A percentile compares a stretch with the other conserved stretches of the same genome.
Conservation (phyloP, 129 eudicot species). For the Ambrosia artemisiifolia region DNA sequence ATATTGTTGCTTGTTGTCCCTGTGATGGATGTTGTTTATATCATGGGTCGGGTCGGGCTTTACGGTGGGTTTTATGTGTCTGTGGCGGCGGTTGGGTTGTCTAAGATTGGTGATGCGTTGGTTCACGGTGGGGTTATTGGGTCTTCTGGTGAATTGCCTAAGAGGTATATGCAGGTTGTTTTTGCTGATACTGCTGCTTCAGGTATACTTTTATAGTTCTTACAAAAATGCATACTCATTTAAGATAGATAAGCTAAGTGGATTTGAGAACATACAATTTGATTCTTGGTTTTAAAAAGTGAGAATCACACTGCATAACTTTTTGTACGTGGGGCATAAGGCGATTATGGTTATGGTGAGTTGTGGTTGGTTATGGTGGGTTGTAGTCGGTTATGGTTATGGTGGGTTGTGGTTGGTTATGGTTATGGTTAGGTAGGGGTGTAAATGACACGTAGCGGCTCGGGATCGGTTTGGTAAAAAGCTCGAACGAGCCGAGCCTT, state of each 20-base stretch:
- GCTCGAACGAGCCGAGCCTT: too few relatives aligned
- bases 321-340: too few relatives aligned
- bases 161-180: slow-evolving; percentile 88
- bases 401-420: too few relatives aligned
- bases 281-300: too few relatives aligned
- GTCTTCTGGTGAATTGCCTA: slow-evolving; percentile 79
- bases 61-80: slow-evolving; percentile 66
- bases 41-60: slow-evolving; percentile 56
- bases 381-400: too few relatives aligned
- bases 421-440: too few relatives aligned
- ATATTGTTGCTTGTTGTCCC: slow-evolving; percentile 63
- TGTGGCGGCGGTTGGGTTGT: slow-evolving; percentile 51
- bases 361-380: too few relatives aligned
- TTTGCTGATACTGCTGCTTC: slow-evolving; percentile 88
- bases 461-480: too few relatives aligned
- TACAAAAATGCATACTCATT: neutral
- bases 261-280: neutral
- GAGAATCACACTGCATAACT: too few relatives aligned
- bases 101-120: slow-evolving; percentile 69
- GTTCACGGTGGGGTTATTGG: slow-evolving; percentile 80
- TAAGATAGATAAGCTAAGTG: neutral
- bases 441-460: too few relatives aligned
- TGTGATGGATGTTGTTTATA: slow-evolving; percentile 53
- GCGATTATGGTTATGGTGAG: too few relatives aligned
- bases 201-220: slow-evolving; percentile 26